Conservation (phyloP, 768 basidiomycete species). For the Hypholoma fasciculare region DNA sequence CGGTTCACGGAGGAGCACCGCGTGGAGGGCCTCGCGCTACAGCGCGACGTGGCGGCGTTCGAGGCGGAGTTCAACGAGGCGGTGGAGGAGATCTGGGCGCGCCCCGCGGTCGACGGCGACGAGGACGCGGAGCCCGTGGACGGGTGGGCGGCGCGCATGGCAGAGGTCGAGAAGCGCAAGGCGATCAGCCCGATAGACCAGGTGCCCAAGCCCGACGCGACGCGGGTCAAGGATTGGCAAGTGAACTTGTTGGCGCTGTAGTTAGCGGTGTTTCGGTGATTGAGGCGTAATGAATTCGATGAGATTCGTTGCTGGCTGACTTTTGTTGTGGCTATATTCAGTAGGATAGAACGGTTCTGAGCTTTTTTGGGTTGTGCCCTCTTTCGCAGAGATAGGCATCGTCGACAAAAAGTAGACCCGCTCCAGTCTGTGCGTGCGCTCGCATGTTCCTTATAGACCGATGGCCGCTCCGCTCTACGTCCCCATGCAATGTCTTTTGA, state of each 20-base stretch:
- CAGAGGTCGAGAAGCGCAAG: constrained; percentile 48
- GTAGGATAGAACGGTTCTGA: no score
- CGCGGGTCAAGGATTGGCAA: constrained; percentile 39
- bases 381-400: no score
- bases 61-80: constrained; percentile 54
- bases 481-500: no score
- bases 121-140: constrained; percentile 28
- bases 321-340: no score
- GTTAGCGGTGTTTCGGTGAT: background rate
- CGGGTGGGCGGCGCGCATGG: constrained; percentile 56
- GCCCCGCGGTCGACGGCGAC: constrained; percentile 33
- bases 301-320: no score
- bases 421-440: no score
- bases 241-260: constrained; percentile 40
- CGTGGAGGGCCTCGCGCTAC: constrained; percentile 63
- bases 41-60: constrained; percentile 58
- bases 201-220: constrained; percentile 50
- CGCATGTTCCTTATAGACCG: no score
- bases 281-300: no score
- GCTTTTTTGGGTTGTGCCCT: no score
- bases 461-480: no score
- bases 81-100: constrained; percentile 69
- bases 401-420: no score
- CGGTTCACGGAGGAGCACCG: constrained; percentile 69
- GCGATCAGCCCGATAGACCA: constrained; percentile 50